These are phyloP conservation scores for Kluyveromyces wickerhamii DNA, from an alignment of 805 yeast genomes.

Conservation along the genomic window DNA sequence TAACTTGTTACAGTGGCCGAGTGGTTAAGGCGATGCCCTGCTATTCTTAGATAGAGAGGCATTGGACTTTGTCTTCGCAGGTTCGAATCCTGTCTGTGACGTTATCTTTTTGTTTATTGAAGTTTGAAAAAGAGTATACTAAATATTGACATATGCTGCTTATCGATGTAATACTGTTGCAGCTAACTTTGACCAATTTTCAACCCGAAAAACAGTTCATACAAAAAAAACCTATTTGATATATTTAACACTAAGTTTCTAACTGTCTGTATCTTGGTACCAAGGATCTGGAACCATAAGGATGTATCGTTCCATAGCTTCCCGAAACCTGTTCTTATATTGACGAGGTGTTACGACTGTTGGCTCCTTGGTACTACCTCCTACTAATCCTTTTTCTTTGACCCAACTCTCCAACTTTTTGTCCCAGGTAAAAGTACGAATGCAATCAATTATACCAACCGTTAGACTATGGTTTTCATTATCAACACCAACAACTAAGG, in stretches of 20 bases:
- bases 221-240: too few species aligned
- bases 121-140: not conserved
- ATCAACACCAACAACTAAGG: constrained; percentile 89
- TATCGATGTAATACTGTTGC: too few species aligned
- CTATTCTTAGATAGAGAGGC: constrained; percentile 62
- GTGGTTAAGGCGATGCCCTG: constrained; percentile 94
- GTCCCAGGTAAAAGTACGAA: constrained; percentile 97
- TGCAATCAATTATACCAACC: constrained; percentile 91
- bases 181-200: too few species aligned
- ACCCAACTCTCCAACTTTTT: constrained; percentile 98
- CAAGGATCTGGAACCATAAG: constrained; percentile 83
- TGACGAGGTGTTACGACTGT: constrained; percentile 97
- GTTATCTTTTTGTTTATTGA: constrained; percentile 46
- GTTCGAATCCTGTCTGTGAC: constrained; percentile 99
- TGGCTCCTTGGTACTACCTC: constrained; percentile 83
- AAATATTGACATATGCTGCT: too few species aligned
- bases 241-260: too few species aligned
- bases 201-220: too few species aligned
- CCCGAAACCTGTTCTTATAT: constrained; percentile 87
- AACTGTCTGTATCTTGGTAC: constrained; percentile 30
- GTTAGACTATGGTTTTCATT: constrained; percentile 57
- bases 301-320: constrained; percentile 95
- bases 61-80: constrained; percentile 93
- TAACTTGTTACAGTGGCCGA: constrained; percentile 77
- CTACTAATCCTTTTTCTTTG: constrained; percentile 85